A percentile compares a stretch with the other conserved stretches of the same genome.
phyloP scores from a whole-genome alignment of 75 land plant genomes.

The Pinus albicaulis region DNA sequence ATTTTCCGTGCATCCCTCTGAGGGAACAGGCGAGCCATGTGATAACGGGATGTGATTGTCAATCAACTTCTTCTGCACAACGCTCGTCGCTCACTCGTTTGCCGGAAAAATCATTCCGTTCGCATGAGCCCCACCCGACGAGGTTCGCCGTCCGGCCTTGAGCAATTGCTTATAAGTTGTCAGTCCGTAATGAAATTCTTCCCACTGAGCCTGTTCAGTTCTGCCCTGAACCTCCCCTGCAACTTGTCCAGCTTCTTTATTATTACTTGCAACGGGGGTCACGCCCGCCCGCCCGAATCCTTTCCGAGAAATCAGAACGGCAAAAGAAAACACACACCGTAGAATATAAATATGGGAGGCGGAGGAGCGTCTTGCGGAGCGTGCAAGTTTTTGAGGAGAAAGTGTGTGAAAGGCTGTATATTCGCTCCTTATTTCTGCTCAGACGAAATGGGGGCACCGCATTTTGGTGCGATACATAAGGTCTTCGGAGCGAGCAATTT shows the following conservation, averaged over 20 bases:
- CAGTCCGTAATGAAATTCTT: background rate
- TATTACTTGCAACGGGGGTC: too few relatives aligned
- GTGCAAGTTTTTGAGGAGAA: conserved; percentile 53
- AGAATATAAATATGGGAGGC: background rate
- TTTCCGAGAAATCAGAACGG: too few relatives aligned
- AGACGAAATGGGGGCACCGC: conserved; percentile 83
- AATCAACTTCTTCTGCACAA: background rate
- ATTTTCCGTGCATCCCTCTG: background rate
- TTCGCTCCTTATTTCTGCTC: conserved; percentile 94
- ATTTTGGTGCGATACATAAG: conserved; percentile 96
- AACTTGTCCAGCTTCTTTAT: too few relatives aligned
- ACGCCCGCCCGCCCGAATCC: too few relatives aligned
- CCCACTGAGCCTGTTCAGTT: too few relatives aligned
- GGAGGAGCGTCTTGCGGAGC: conserved; percentile 39
- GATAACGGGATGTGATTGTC: background rate
- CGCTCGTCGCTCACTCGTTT: background rate
- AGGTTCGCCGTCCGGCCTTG: background rate
- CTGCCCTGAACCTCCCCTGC: background rate
- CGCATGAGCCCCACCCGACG: too few relatives aligned
- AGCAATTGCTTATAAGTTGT: background rate
- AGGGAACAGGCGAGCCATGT: background rate
- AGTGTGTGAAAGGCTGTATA: conserved; percentile 84
- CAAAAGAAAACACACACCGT: too few relatives aligned
- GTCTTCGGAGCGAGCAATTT: conserved; percentile 98
- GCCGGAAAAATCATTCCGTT: too few relatives aligned